Evolutionary conservation across 164 flowering plant species (phyloP).

Genomic region (Taxillus chinensis): DNA sequence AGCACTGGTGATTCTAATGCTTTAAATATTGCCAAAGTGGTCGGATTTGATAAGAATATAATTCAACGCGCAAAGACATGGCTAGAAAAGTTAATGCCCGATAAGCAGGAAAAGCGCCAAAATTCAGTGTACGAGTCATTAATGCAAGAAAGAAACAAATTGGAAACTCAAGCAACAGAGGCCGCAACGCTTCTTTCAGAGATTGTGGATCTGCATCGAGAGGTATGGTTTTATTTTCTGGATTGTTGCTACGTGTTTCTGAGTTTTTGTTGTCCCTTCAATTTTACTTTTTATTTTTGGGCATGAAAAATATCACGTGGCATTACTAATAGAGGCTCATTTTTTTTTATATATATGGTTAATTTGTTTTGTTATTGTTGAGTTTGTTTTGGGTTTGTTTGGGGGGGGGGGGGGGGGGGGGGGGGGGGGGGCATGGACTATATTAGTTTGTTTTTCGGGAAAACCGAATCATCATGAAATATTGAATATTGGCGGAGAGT

Average conservation of each 20-base stretch:
- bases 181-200: slow-evolving; percentile 66
- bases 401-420: too few species aligned
- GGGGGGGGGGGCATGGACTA: too few species aligned
- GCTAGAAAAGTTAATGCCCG: slow-evolving; percentile 62
- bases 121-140: slow-evolving; percentile 65
- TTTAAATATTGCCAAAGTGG: slow-evolving; percentile 59
- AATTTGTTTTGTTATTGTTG: too few species aligned
- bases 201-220: slow-evolving; percentile 45
- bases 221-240: slow-evolving; percentile 36
- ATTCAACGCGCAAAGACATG: slow-evolving; percentile 59
- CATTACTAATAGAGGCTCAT: too few species aligned
- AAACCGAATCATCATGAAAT: too few species aligned
- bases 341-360: too few species aligned
- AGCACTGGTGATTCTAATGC: slow-evolving; percentile 84
- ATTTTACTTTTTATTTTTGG: not conserved
- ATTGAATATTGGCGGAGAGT: too few species aligned
- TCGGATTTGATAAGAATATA: slow-evolving; percentile 63
- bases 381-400: too few species aligned
- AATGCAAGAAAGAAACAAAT: slow-evolving; percentile 50
- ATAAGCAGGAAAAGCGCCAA: slow-evolving; percentile 44
- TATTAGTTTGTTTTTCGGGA: too few species aligned
- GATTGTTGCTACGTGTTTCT: not conserved
- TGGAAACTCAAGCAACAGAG: slow-evolving; percentile 47
- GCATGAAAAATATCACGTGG: too few species aligned
- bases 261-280: not conserved